Base-by-base conservation (phyloP, 371 early-diverging fungal genomes). In the Mucor lusitanicus region DNA sequence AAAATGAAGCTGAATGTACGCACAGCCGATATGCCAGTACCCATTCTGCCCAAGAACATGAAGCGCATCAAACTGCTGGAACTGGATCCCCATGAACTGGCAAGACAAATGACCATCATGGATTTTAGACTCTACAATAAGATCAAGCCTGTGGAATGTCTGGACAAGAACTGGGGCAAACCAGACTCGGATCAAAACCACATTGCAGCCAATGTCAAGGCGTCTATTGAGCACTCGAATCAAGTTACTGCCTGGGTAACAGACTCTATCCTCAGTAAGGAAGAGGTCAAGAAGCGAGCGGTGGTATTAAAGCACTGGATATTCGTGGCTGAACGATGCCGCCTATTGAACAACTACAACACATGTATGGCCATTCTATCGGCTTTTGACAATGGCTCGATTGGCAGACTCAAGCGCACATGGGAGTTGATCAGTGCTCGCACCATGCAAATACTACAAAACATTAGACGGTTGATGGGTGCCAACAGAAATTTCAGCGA, bases 161-260 rank as follows among this genome's bases (percentile, higher is more conserved):
- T 95, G 54, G 88, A 89, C 50, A 91, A 94, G 65, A 91, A 90
- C 44, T 95, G 94, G 94, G 82, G 90, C 68, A 78, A 83, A 58
- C 76, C 87, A 69, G 89, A 86, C 61, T 58, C 74, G 6, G 84
- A 80, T 19, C 55, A 53, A 6, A 55, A 19, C 15, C 83, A 88
- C 61, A 75, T 82, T 59, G 87, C 88, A 1, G 80, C 81, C 56
- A 90, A 89, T 67, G 79, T 90, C 71, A 88, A 87, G 75, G 85
- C 85, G 13, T 85, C 90, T 66, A 87, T 90, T 54, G 84, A 83
- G 25, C 85, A 88, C 28, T 86, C 87, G 9, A 90, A 87, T n/a
- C 83, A 89, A 75, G 86, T 97, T 15, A 92, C 95, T 5, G 88
- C 91, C 9, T 97, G 96, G 96, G 94, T 97, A 37, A 92, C 92